phyloP scores from a whole-genome alignment of 225 moss, liverwort and hornwort species.

The Rhytidiadelphus loreus region DNA sequence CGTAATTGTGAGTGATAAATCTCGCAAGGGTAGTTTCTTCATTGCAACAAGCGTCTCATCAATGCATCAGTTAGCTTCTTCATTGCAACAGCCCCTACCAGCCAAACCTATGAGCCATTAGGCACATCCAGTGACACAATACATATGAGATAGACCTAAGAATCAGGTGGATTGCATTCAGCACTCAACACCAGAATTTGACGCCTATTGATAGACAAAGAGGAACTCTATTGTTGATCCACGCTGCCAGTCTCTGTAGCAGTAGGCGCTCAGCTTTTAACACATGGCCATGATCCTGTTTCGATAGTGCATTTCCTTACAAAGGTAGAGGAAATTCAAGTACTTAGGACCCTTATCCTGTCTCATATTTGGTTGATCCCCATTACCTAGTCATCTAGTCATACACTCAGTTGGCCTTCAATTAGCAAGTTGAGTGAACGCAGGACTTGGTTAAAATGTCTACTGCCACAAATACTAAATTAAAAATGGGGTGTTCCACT shows the following conservation, averaged over 20 bases:
- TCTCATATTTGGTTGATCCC: neutral
- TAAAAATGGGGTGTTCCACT: neutral
- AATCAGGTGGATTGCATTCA: neutral
- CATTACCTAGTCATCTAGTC: neutral
- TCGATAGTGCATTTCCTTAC: neutral
- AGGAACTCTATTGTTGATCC: neutral
- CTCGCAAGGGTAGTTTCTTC: neutral
- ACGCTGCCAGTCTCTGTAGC: neutral
- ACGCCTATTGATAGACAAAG: neutral
- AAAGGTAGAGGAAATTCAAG: neutral
- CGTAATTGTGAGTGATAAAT: slow-evolving; percentile 13
- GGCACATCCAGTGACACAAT: neutral
- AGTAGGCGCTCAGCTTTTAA: neutral
- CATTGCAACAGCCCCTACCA: neutral
- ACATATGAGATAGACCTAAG: neutral
- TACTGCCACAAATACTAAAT: neutral
- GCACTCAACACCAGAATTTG: neutral
- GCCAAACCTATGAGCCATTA: neutral
- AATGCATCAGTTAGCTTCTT: neutral
- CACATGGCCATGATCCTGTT: neutral
- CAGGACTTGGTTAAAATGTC: neutral
- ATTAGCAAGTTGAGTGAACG: neutral
- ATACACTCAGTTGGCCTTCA: neutral
- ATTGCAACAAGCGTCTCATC: neutral
- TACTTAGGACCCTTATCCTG: neutral